Base-by-base conservation (phyloP, 345 rosid genomes). In the Psidium friedrichsthalianum region DNA sequence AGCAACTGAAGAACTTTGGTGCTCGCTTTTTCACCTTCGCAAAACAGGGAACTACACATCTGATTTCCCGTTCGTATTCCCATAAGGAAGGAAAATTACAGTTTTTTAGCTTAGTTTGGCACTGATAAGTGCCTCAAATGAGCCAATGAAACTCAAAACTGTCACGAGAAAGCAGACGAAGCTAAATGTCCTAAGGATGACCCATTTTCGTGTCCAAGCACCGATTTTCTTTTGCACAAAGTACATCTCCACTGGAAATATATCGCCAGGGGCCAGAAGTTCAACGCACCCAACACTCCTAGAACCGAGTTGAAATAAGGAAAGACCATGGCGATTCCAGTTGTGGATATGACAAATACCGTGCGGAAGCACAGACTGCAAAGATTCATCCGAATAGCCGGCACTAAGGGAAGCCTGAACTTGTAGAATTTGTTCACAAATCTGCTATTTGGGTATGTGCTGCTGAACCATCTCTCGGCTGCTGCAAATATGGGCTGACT, bases 221-320 rank as follows among this genome's bases (percentile, higher is more conserved):
- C 84, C 88, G 24, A 93, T 85, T 21, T 94, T 92, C 86, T 82
- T 93, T 89, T 91, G 98, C 92, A 82, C 87, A 40, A 91, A 56
- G 87, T 92, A 92, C 96, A 96, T 95, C 86, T 92, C 93, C 89
- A 94, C 94, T 0, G 99, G 99, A 57, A 96, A 89, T 93, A 92
- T 81, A 95, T 93, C 3, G 94, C 83, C 53, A 95, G 87, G 11
- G 98, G 96, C 98, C 98, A 95, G 59, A 94, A 96, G 42, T 85
- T 90, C 51, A 94, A 29, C 1, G 93, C 98, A 12, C 98, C 98
- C 40, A 95, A 52, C 27, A 93, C 88, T 85, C 96, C 99, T 13
- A 96, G 52, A 47, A 95, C 93, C 87, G 93, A 92, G 90, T 96
- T 95, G 93, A 96, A 95, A 90, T 92, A 96, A 12, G 98, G 98